Evolutionary conservation across 768 basidiomycete species (phyloP), one percentile per base, ranked within the genome.

Genomic region (Trametes gibbosa): DNA sequence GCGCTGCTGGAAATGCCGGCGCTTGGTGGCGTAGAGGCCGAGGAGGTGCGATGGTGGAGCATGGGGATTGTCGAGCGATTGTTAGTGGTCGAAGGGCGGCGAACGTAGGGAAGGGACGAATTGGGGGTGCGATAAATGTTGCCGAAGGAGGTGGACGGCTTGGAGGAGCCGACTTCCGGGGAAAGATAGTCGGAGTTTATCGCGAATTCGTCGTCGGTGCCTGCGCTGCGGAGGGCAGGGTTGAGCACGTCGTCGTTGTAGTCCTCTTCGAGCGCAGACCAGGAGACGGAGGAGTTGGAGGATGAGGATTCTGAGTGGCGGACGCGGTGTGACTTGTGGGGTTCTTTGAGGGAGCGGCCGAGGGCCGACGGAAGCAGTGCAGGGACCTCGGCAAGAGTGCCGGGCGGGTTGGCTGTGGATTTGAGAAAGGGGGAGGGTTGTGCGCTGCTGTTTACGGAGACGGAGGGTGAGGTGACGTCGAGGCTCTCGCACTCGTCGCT

Each of bases 71-170:
- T 83, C 5, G 84, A 84, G 39, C 77, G 80, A 65, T 84, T 83
- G 75, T 90, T 89, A 48, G 84, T 89, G 9, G 84, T 77, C 34
- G 88, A 88, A 0, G 88, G 87, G 14, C 84, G 79, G 56, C 89
- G 84, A 53, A 87, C 79, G 66, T 88, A 90, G 6, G 81, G 82
- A 3, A 90, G 74, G 46, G 77, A 80, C 13, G 82, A 79, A 16
- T 76, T 35, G 16, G 50, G 62, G 63, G 58, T 75, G 72, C 64
- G 63, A 16, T 65, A 50, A 45, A 61, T 21, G 40, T 34, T 40
- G 39, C 42, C 51, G 52, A 71, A 65, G 52, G 71, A 74, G 59
- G 62, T 65, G 56, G 75, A 54, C 24, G 80, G 77, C 66, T 82
- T 83, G 52, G 76, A 72, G 65, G 70, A 76, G 58, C 69, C 68